Evolutionary conservation across 2,329 filamentous ascomycete genomes (phyloP).

Genomic region (Apiospora hydei): DNA sequence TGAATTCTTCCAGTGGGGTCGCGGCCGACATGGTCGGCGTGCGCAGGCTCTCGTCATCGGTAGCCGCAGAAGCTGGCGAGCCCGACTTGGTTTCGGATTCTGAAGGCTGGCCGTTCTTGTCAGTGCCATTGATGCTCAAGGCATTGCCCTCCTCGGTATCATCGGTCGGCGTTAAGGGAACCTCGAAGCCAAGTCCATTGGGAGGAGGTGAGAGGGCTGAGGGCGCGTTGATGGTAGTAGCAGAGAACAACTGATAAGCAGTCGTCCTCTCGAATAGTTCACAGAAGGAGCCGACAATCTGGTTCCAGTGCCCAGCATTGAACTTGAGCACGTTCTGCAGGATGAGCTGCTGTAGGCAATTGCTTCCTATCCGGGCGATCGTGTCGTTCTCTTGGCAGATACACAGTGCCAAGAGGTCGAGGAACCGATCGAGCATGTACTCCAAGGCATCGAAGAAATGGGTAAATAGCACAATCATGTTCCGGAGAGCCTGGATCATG

Average conservation of each 20-base stretch:
- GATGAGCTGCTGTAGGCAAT: slow-evolving; percentile 95
- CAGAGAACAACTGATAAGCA: slow-evolving; percentile 92
- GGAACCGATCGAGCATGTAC: slow-evolving; percentile 97
- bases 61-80: slow-evolving; percentile 33
- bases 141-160: slow-evolving; percentile 61
- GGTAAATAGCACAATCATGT: slow-evolving; percentile 98
- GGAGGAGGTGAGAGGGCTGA: slow-evolving; percentile 58
- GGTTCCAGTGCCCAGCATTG: slow-evolving; percentile 83
- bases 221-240: slow-evolving; percentile 65
- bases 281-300: slow-evolving; percentile 95
- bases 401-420: slow-evolving; percentile 91
- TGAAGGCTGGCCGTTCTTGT: slow-evolving; percentile 48
- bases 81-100: slow-evolving; percentile 42
- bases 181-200: slow-evolving; percentile 61
- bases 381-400: slow-evolving; percentile 99
- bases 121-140: slow-evolving; percentile 65
- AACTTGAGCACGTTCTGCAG: slow-evolving; percentile 97
- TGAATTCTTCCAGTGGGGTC: slow-evolving; percentile 82
- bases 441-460: slow-evolving; percentile 97
- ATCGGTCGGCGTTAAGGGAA: slow-evolving; percentile 52
- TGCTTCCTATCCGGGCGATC: slow-evolving; percentile 95
- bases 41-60: slow-evolving; percentile 32
- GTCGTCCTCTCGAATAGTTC: slow-evolving; percentile 95
- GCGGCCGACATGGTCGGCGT: slow-evolving; percentile 43
- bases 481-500: slow-evolving; percentile 97